Percentiles rank a stretch among this genome's conserved stretches.
Conservation (phyloP, 228 moss, liverwort and hornwort genomes). For the Sphagnum magellanicum region DNA sequence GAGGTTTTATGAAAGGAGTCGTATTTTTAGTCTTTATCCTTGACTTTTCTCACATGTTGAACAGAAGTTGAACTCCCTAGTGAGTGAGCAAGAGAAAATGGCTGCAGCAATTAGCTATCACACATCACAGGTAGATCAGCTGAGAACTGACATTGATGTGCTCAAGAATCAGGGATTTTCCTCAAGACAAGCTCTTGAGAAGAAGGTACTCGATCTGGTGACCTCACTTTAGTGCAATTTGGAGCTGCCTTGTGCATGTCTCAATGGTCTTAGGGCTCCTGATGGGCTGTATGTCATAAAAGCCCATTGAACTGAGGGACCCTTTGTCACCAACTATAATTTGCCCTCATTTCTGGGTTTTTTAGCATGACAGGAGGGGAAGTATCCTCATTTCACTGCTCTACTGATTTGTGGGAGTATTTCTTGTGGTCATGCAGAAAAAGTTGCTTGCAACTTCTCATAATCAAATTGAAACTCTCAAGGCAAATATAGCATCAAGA, state of each 20-base stretch:
- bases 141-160: constrained; percentile 78
- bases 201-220: constrained; percentile 46
- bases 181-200: constrained; percentile 70
- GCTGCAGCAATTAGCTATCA: constrained; percentile 80
- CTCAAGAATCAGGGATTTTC: constrained; percentile 64
- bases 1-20: too few species aligned
- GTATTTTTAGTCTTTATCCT: constrained; percentile 13
- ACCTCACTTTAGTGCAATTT: too few species aligned
- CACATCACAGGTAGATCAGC: constrained; percentile 90
- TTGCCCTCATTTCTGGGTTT: too few species aligned
- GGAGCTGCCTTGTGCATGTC: too few species aligned
- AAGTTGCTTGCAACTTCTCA: constrained; percentile 68
- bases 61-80: constrained; percentile 57
- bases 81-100: constrained; percentile 96
- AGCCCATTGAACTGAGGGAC: too few species aligned
- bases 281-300: too few species aligned
- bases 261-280: too few species aligned
- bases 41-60: constrained; percentile 82
- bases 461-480: constrained; percentile 76
- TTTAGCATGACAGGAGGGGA: too few species aligned
- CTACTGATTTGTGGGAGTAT: too few species aligned
- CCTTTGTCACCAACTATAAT: too few species aligned
- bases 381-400: too few species aligned
- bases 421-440: constrained; percentile 41
- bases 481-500: constrained; percentile 67